Evolutionary conservation across 2,329 filamentous ascomycete species (phyloP), one percentile per base, ranked within the genome.

Genomic region (Hymenotorrendiella dingleyae): DNA sequence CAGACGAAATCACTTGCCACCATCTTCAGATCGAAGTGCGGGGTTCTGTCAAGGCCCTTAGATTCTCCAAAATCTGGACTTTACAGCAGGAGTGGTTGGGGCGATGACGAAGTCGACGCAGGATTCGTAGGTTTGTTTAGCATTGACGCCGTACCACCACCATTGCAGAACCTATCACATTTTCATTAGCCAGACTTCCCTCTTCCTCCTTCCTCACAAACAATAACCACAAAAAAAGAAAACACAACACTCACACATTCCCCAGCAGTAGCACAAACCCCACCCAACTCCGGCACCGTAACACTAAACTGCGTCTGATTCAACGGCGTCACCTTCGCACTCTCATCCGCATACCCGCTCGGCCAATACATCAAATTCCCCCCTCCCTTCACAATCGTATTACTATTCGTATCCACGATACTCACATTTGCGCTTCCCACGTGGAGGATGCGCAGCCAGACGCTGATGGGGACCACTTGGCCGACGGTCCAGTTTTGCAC

Each of bases 361-460:
- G 65, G 61, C 66, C 68, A 78, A 47, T 55, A 65, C 45, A 65
- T 69, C 46, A 78, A 63, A 17, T 66, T 62, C 34, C 56, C 42
- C 21, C 71, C 72, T 36, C 39, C 39, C 23, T 36, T 22, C 2
- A 78, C 67, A 49, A 73, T 58, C 29, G 58, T 62, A 60, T 74
- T 70, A 45, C 64, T 66, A 45, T 62, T 61, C 17, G 68, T 69
- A 55, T 70, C 63, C 48, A 79, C 64, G 50, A 78, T 67, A 42
- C 67, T 70, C 43, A 79, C 70, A 59, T 78, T 78, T 56, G 72
- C 72, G 7, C 61, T 58, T 45, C 74, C 74, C 14, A 68, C 68
- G 63, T 78, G 74, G 16, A 68, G 64, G 40, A 72, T 70, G 6
- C 66, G 61, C 10, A 72, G 55, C 22, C 53, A 54, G 33, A 67